These are phyloP conservation scores for Phoenix dactylifera DNA, from an alignment of 176 grass and related monocot species.

Conservation along the genomic window DNA sequence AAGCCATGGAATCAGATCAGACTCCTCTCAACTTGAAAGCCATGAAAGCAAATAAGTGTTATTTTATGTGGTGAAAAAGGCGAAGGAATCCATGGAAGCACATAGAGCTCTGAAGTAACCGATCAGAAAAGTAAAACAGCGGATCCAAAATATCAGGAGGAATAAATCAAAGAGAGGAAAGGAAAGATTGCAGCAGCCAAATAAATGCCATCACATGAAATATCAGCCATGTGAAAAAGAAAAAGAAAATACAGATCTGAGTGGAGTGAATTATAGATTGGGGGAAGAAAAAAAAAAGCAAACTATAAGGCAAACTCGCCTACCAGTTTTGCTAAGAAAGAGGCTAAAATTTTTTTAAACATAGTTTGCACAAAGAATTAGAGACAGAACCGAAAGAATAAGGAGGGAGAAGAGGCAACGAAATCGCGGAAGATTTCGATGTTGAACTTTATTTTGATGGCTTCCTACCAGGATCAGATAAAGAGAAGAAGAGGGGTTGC, in stretches of 20 bases:
- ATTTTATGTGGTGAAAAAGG: conserved; percentile 69
- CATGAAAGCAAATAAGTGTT: conserved; percentile 10
- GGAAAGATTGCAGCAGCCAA: not conserved
- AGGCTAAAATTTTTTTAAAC: conserved; percentile 29
- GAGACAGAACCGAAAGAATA: conserved; percentile 37
- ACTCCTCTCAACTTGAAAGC: not conserved
- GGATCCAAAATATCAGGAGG: no score
- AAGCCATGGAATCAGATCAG: not conserved
- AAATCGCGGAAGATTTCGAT: not conserved
- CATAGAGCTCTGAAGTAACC: no score
- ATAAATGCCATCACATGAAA: no score
- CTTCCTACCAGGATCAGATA: no score
- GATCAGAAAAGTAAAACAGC: no score
- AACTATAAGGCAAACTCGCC: not conserved
- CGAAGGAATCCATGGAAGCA: conserved; percentile 1
- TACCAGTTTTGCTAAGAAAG: conserved; percentile 30
- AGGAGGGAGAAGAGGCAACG: not conserved
- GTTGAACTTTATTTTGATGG: not conserved
- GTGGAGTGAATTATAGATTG: no score
- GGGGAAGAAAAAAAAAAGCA: no score
- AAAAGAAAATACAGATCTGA: no score
- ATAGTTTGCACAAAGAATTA: conserved; percentile 14
- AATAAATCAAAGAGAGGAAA: not conserved
- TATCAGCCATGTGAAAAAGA: no score
- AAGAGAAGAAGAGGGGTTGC: no score